Base-by-base conservation (phyloP, 345 rosid species). In the Nasturtium officinale region DNA sequence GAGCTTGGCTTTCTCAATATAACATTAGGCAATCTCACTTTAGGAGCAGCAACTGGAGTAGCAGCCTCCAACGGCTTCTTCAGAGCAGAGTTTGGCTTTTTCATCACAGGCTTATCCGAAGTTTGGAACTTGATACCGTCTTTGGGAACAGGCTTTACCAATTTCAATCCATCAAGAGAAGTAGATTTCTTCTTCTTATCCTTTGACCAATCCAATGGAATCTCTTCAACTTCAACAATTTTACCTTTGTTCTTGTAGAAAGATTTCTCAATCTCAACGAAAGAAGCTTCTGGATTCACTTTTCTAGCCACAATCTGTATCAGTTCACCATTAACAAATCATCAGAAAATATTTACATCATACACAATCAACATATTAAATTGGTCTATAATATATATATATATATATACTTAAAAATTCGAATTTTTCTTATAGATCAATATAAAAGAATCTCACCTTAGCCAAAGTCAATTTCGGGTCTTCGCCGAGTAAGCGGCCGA, bases 401-500 rank as follows among this genome's bases (percentile, higher is more conserved):
- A n/a, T n/a, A n/a, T 29, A 29, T 32, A 32, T 7, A 32, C 35
- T 7, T 11, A 15, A 2, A 59, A 46, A 50, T 30, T 28, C 77
- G 51, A 30, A 40, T 16, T 9, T 56, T 43, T 43, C 47, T 15
- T 15, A 15, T 5, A 15, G 7, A 37, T 0, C 32, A 12, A 3
- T 10, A 11, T 5, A 2, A 2, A 0, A 61, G 57, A 63, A 6
- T 20, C 53, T 42, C 21, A 89, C 99, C 97, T 95, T 95, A 51
- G 97, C 96, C 72, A 89, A 78, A 53, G 97, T 91, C 77, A 91
- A 83, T 80, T 89, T 88, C 37, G 99, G 99, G 82, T 94, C 97
- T 83, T 94, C 98, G 0, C 95, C 96, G 5, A 94, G 82, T 81
- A 87, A 69, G 25, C 85, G 87, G 38, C 97, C 98, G 42, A 89